Conservation (phyloP, 371 early-diverging fungal genomes). For the Rhizopus microsporus region DNA sequence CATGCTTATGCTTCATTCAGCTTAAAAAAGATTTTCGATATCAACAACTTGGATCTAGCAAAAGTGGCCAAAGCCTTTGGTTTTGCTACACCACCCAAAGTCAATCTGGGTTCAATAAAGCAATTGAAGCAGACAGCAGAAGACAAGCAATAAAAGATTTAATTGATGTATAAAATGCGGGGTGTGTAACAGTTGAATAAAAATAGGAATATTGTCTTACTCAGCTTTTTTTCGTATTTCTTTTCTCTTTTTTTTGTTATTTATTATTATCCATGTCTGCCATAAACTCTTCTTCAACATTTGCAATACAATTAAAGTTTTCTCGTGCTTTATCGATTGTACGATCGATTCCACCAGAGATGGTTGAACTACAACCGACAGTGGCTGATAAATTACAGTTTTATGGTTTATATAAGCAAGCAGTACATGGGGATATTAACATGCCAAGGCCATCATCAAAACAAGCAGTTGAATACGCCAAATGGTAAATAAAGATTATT, state of each 20-base stretch:
- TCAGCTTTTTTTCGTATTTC: no score
- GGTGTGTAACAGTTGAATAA: no score
- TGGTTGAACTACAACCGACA: constrained; percentile 35
- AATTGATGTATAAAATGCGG: neutral
- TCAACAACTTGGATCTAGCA: constrained; percentile 82
- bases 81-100: constrained; percentile 89
- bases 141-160: neutral
- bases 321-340: constrained; percentile 25
- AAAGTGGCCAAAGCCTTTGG: constrained; percentile 94
- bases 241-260: no score
- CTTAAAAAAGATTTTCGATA: constrained; percentile 92
- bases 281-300: constrained; percentile 2
- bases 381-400: constrained; percentile 22
- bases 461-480: constrained; percentile 29
- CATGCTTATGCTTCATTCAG: constrained; percentile 94
- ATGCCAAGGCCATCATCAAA: constrained; percentile 39
- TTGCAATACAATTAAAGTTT: constrained; percentile 18
- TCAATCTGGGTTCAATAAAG: constrained; percentile 69
- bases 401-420: constrained; percentile 65
- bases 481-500: constrained; percentile 17
- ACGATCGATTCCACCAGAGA: constrained; percentile 5
- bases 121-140: constrained; percentile 13
- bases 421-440: constrained; percentile 64
- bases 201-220: no score
- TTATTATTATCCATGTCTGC: neutral